A percentile compares a stretch with the other conserved stretches of the same genome.
Conservation (phyloP, 208 protist genomes). For the Trypanosomatidae sp. region DNA sequence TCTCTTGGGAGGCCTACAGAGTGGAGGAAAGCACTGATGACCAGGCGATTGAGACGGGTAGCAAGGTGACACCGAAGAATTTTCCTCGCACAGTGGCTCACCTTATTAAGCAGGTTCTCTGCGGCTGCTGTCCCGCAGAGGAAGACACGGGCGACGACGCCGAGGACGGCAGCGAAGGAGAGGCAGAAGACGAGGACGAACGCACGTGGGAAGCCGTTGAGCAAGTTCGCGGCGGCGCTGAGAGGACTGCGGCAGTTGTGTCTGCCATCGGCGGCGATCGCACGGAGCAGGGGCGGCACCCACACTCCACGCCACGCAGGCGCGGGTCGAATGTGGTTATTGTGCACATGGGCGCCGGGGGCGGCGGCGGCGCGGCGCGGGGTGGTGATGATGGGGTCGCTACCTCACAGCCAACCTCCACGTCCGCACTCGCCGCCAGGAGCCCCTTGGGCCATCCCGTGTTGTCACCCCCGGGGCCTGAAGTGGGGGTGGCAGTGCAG, state of each 20-base stretch:
- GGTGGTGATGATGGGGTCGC: not conserved
- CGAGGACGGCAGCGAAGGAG: slow-evolving; percentile 11
- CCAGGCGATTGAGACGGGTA: slow-evolving; percentile 30
- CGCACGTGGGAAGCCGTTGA: not conserved
- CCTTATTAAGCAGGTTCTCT: slow-evolving; percentile 32
- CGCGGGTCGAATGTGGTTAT: not conserved
- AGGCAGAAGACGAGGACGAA: not conserved
- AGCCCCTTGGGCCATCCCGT: not conserved
- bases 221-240: no score
- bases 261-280: slow-evolving; percentile 2
- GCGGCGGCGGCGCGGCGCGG: not conserved
- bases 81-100: slow-evolving; percentile 33
- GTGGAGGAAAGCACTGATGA: slow-evolving; percentile 37
- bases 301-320: not conserved
- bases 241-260: slow-evolving; percentile 5
- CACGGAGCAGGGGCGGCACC: slow-evolving; percentile 1
- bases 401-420: not conserved
- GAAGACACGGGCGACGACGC: slow-evolving; percentile 15
- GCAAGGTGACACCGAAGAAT: slow-evolving; percentile 33
- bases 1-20: slow-evolving; percentile 77
- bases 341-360: slow-evolving; percentile 13
- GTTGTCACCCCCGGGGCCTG: not conserved
- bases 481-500: not conserved
- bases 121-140: slow-evolving; percentile 33
- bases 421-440: not conserved